phyloP scores from a whole-genome alignment of 306 rosid genomes.

The Delonix regia region DNA sequence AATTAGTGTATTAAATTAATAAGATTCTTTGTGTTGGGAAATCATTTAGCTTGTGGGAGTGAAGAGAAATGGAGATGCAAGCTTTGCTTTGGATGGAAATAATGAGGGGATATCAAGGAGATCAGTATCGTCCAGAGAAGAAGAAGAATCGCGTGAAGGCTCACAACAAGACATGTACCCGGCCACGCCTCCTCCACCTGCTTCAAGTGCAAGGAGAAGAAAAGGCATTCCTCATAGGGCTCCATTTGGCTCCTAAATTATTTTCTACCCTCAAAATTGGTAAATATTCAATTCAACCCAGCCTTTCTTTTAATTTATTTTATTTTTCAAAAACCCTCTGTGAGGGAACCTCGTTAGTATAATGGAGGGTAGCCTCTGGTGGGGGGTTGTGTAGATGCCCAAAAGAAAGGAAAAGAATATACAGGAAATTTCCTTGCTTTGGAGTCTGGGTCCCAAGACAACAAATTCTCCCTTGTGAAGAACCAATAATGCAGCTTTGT shows the following conservation, averaged over 20 bases:
- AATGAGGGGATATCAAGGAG: conserved; percentile 50
- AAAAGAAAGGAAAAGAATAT: conserved; percentile 41
- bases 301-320: neutral
- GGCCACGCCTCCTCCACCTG: conserved; percentile 75
- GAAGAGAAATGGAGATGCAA: conserved; percentile 83
- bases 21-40: conserved; percentile 28
- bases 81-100: conserved; percentile 62
- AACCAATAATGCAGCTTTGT: conserved; percentile 81
- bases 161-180: conserved; percentile 76
- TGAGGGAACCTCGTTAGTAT: conserved; percentile 38
- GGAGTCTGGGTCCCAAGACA: conserved; percentile 64
- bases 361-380: conserved; percentile 43
- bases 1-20: conserved; percentile 17
- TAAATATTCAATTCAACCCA: conserved; percentile 43
- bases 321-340: neutral
- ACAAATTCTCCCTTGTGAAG: conserved; percentile 72
- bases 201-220: conserved; percentile 88
- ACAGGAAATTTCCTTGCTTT: conserved; percentile 70
- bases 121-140: conserved; percentile 38
- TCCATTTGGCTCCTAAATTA: conserved; percentile 76
- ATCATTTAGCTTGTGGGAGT: conserved; percentile 73
- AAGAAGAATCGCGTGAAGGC: conserved; percentile 76
- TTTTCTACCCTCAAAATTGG: conserved; percentile 28
- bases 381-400: conserved; percentile 28
- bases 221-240: conserved; percentile 99